These are phyloP conservation scores for Apophysomyces trapeziformis DNA, from an alignment of 371 early-diverging fungal species.

Conservation along the genomic window DNA sequence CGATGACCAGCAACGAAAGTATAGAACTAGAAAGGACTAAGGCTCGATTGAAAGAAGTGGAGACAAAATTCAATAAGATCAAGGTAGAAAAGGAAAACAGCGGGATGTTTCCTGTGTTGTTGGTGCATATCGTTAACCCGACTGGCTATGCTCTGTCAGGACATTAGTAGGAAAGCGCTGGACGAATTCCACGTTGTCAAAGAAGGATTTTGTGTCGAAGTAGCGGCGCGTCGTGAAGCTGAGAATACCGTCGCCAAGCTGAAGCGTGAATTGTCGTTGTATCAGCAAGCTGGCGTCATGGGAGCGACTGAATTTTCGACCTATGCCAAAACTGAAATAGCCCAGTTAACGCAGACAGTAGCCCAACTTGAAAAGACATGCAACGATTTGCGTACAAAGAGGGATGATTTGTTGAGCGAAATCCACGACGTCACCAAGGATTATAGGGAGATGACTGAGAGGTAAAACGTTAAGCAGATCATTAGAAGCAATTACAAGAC, in stretches of 20 bases:
- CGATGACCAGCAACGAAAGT: not conserved
- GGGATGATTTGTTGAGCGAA: constrained; percentile 30
- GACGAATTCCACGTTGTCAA: constrained; percentile 53
- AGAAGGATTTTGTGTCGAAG: constrained; percentile 46
- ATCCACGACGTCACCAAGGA: constrained; percentile 22
- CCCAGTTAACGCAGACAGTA: constrained; percentile 16
- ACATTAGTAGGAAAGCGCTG: constrained; percentile 49
- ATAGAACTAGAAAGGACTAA: constrained; percentile 36
- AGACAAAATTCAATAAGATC: constrained; percentile 47
- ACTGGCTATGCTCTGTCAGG: constrained; percentile 21
- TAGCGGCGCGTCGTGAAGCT: constrained; percentile 39
- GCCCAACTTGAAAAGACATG: constrained; percentile 32
- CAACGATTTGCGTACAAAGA: constrained; percentile 33
- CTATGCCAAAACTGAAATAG: constrained; percentile 36
- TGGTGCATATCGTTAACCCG: not conserved
- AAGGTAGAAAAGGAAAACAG: constrained; percentile 29
- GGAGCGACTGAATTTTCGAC: constrained; percentile 18
- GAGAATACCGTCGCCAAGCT: constrained; percentile 34
- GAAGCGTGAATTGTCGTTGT: constrained; percentile 38
- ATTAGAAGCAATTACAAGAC: not conserved
- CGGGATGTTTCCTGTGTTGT: too few species aligned
- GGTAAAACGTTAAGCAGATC: not conserved
- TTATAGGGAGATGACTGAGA: constrained; percentile 15
- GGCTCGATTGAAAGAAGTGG: constrained; percentile 35
- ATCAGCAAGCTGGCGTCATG: constrained; percentile 40